Evolutionary conservation across 768 basidiomycete genomes (phyloP).

Genomic region (Myochromella boudieri): DNA sequence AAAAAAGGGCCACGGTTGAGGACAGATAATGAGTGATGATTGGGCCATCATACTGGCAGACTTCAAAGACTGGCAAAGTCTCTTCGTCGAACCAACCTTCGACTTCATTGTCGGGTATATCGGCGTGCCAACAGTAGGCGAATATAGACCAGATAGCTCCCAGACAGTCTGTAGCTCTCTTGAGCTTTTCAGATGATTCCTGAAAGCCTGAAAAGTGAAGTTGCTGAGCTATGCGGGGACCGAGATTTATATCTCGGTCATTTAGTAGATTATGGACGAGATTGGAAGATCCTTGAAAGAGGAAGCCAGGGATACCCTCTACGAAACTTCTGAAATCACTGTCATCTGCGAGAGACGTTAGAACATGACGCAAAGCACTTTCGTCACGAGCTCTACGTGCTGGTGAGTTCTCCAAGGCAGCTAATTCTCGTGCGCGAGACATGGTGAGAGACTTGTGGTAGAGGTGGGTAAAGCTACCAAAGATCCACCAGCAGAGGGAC

Average conservation of each 20-base stretch:
- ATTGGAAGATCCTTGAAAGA: constrained; percentile 3
- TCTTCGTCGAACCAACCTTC: constrained; percentile 15
- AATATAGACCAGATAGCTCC: constrained; percentile 13
- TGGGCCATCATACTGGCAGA: constrained; percentile 8
- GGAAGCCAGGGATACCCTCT: constrained; percentile 28
- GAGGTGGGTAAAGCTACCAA: constrained; percentile 12
- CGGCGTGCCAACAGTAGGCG: constrained; percentile 6
- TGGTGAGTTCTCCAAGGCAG: constrained; percentile 23
- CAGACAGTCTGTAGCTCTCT: constrained; percentile 6
- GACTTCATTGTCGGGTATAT: neutral
- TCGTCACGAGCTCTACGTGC: constrained; percentile 34
- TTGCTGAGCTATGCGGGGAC: constrained; percentile 5
- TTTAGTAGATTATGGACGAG: constrained; percentile 1
- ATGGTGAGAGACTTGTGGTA: constrained; percentile 4
- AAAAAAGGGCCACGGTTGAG: constrained; percentile 8
- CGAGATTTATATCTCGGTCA: constrained; percentile 7
- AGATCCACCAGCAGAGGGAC: constrained; percentile 25
- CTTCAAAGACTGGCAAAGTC: constrained; percentile 13
- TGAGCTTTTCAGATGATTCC: constrained; percentile 5
- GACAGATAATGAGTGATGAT: constrained; percentile 9
- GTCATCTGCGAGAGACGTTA: constrained; percentile 30
- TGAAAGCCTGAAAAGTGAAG: constrained; percentile 7
- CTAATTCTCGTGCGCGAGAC: constrained; percentile 27
- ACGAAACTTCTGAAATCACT: constrained; percentile 34
- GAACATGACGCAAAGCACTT: constrained; percentile 34